A percentile compares a stretch with the other conserved stretches of the same genome.
These are phyloP conservation scores for Neurospora sp. DNA, from an alignment of 2,329 filamentous ascomycete species.

Conservation along the genomic window DNA sequence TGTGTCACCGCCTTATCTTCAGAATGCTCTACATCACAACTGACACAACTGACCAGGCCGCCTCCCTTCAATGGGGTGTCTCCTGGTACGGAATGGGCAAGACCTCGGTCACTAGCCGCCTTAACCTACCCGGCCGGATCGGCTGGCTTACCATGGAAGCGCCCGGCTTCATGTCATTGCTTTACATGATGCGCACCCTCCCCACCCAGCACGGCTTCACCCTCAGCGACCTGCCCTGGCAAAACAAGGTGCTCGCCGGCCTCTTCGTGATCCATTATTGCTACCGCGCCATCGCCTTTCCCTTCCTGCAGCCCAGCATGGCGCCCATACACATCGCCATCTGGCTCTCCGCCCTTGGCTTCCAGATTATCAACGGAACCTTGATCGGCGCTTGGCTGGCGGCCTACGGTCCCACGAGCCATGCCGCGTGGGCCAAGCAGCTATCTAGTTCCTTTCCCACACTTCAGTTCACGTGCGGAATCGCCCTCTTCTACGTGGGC, in stretches of 20 bases:
- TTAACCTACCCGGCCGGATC: conserved; percentile 83
- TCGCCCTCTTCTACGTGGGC: conserved; percentile 66
- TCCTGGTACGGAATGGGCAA: conserved; percentile 89
- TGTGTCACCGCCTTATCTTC: conserved; percentile 13
- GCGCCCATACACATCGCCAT: conserved; percentile 71
- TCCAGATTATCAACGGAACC: conserved; percentile 74
- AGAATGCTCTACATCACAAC: conserved; percentile 1
- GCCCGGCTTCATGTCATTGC: conserved; percentile 63
- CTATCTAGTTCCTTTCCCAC: conserved; percentile 24
- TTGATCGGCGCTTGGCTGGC: conserved; percentile 72
- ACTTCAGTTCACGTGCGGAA: conserved; percentile 48
- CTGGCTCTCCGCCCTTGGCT: conserved; percentile 52
- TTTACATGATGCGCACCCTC: conserved; percentile 69
- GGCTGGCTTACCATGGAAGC: conserved; percentile 87
- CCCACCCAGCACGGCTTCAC: conserved; percentile 46
- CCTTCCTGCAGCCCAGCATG: conserved; percentile 82
- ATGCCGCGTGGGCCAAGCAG: conserved; percentile 36
- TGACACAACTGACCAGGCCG: conserved; percentile 42
- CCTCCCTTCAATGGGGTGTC: conserved; percentile 63
- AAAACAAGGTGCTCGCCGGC: conserved; percentile 65
- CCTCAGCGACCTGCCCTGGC: conserved; percentile 56
- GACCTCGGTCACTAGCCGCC: conserved; percentile 60
- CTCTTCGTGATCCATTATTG: conserved; percentile 74
- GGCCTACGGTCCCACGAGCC: conserved; percentile 63
- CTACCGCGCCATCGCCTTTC: conserved; percentile 78